Evolutionary conservation across 139 green algal species (phyloP).

Genomic region (Diplosphaera chodatii): DNA sequence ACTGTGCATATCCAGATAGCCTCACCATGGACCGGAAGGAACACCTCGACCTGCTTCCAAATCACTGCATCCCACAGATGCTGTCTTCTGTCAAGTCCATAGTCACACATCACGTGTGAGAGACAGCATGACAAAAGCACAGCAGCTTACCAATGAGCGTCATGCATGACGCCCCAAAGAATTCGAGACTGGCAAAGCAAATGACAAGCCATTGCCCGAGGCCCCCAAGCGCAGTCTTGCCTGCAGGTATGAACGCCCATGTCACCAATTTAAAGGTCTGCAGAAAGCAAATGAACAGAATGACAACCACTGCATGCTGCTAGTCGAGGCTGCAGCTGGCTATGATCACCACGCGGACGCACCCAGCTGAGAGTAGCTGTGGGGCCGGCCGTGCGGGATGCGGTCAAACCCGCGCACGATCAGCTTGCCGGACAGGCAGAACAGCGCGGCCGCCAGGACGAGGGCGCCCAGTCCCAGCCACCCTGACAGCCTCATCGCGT

Average conservation of each 20-base stretch:
- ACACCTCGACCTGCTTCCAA: conserved; percentile 31
- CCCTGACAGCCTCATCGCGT: conserved; percentile 32
- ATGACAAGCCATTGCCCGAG: conserved; percentile 20
- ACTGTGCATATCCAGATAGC: too few species aligned
- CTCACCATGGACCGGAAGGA: conserved; percentile 23
- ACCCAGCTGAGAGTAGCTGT: conserved; percentile 32
- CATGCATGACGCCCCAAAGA: conserved; percentile 33
- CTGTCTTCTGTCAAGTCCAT: too few species aligned
- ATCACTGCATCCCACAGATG: too few species aligned
- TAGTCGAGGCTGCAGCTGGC: too few species aligned
- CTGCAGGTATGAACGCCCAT: too few species aligned
- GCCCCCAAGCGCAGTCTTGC: conserved; percentile 8
- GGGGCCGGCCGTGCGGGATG: conserved; percentile 7
- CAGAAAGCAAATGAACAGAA: too few species aligned
- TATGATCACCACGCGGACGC: not conserved
- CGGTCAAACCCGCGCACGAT: conserved; percentile 28
- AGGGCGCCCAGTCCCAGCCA: conserved; percentile 27
- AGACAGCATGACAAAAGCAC: too few species aligned
- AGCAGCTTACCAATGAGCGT: conserved; percentile 16
- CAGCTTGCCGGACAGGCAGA: conserved; percentile 28
- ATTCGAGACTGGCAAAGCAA: conserved; percentile 29
- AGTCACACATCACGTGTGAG: too few species aligned
- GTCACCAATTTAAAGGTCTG: too few species aligned
- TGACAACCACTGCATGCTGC: too few species aligned
- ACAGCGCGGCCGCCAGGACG: conserved; percentile 11